A percentile compares a stretch with the other conserved stretches of the same genome.
These are phyloP conservation scores for Zarea fungicola DNA, from an alignment of 2,329 filamentous ascomycete genomes.

Conservation along the genomic window DNA sequence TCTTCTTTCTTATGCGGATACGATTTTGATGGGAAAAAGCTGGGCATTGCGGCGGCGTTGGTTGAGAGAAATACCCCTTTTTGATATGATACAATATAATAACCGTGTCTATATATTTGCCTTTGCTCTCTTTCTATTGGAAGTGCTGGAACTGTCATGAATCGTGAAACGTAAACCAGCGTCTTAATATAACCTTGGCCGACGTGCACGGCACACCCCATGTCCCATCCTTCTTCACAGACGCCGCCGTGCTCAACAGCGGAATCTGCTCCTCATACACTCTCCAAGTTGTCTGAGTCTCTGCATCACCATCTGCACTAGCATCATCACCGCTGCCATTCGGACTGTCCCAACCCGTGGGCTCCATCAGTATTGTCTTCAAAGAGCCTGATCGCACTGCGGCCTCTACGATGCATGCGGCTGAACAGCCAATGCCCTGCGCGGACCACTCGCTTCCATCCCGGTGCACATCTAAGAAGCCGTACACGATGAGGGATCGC, in stretches of 20 bases:
- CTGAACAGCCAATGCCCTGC: slow-evolving; percentile 61
- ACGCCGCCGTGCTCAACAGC: slow-evolving; percentile 52
- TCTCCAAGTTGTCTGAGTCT: neutral
- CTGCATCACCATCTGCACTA: neutral
- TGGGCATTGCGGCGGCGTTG: slow-evolving; percentile 8
- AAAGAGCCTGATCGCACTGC: slow-evolving; percentile 43
- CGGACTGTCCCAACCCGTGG: slow-evolving; percentile 21
- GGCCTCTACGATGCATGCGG: slow-evolving; percentile 59
- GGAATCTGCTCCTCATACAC: slow-evolving; percentile 49
- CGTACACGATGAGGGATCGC: slow-evolving; percentile 57
- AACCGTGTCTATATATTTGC: neutral
- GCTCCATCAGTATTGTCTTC: slow-evolving; percentile 44
- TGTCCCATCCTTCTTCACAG: slow-evolving; percentile 43
- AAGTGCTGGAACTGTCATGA: no score
- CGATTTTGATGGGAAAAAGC: neutral
- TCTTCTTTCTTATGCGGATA: neutral
- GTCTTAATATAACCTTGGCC: slow-evolving; percentile 50
- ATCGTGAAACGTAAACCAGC: slow-evolving; percentile 52
- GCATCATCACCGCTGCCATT: slow-evolving; percentile 26
- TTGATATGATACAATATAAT: neutral
- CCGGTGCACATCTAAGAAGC: slow-evolving; percentile 59
- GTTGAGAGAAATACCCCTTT: slow-evolving; percentile 2
- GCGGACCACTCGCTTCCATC: slow-evolving; percentile 70
- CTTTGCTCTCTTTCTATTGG: neutral
- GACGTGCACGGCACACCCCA: slow-evolving; percentile 57